Conservation (phyloP, 2,329 filamentous ascomycete genomes). For the Beauveria bassiana region DNA sequence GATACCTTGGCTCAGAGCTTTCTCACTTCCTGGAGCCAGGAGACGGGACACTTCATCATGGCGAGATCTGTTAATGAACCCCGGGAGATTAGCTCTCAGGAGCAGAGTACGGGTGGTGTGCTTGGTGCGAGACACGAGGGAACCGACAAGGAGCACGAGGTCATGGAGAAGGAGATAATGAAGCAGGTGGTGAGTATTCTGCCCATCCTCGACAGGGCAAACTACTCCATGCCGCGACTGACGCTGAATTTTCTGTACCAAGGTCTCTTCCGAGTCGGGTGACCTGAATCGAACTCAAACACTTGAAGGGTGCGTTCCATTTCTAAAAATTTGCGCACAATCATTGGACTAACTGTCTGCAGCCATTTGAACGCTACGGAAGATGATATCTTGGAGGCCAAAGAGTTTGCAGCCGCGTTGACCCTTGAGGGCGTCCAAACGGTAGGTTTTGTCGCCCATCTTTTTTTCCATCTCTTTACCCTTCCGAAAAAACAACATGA, state of each 20-base stretch:
- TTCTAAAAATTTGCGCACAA: background rate
- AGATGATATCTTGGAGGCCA: slow-evolving; percentile 23
- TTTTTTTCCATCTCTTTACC: background rate
- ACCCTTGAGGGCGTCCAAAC: slow-evolving; percentile 18
- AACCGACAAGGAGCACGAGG: background rate
- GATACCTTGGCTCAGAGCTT: background rate
- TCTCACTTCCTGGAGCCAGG: background rate
- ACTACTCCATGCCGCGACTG: background rate
- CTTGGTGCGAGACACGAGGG: background rate
- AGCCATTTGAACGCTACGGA: slow-evolving; percentile 22
- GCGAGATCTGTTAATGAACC: background rate
- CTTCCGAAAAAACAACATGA: slow-evolving; percentile 2
- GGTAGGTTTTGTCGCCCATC: background rate
- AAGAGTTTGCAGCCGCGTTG: slow-evolving; percentile 20
- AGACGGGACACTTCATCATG: background rate
- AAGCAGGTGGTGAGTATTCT: background rate
- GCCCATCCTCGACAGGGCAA: too few relatives aligned
- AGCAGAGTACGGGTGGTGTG: background rate
- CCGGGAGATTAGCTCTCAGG: background rate
- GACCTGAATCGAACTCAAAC: slow-evolving; percentile 1
- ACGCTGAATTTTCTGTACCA: background rate
- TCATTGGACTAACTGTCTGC: background rate
- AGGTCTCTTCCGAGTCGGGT: background rate
- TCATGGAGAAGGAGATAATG: too few relatives aligned
- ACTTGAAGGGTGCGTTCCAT: slow-evolving; percentile 2